Evolutionary conservation across 805 yeast genomes (phyloP).

Genomic region (Suhomyces emberorum): DNA sequence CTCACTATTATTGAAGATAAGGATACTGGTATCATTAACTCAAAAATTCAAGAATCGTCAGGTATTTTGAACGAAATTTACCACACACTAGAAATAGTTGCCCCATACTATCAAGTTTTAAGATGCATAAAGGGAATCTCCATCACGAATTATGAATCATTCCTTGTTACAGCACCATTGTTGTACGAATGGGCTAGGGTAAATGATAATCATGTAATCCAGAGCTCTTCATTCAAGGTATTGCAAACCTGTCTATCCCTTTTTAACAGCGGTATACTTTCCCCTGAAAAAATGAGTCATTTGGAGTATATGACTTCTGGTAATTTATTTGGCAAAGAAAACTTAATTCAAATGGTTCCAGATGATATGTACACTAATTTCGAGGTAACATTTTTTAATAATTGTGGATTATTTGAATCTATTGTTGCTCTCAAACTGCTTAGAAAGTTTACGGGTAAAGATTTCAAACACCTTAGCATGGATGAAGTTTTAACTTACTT

Average conservation of each 20-base stretch:
- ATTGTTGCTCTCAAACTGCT: conserved; percentile 16
- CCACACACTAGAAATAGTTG: not conserved
- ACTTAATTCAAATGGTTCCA: conserved; percentile 5
- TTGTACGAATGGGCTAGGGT: conserved; percentile 1
- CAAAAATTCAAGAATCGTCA: conserved; percentile 5
- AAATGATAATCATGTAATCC: not conserved
- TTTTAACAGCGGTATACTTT: conserved; percentile 5
- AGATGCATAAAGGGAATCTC: conserved; percentile 1
- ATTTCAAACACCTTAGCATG: conserved; percentile 7
- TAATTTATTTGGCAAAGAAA: not conserved
- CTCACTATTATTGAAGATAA: conserved; percentile 10
- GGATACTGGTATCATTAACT: conserved; percentile 7
- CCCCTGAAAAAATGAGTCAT: not conserved
- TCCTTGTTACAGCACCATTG: conserved; percentile 4
- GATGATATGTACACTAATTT: conserved; percentile 14
- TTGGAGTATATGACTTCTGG: conserved; percentile 1
- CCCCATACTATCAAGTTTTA: conserved; percentile 7
- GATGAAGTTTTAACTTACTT: conserved; percentile 14
- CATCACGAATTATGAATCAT: conserved; percentile 3
- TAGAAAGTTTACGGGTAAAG: not conserved
- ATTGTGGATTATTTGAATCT: conserved; percentile 13
- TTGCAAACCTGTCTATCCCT: conserved; percentile 5
- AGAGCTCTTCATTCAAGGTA: conserved; percentile 5
- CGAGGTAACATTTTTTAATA: conserved; percentile 18
- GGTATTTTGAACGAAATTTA: conserved; percentile 1